A percentile compares a stretch with the other conserved stretches of the same genome.
Conservation (phyloP, 1,139 yeast genomes). For the Yamadazyma atmosphaerica region DNA sequence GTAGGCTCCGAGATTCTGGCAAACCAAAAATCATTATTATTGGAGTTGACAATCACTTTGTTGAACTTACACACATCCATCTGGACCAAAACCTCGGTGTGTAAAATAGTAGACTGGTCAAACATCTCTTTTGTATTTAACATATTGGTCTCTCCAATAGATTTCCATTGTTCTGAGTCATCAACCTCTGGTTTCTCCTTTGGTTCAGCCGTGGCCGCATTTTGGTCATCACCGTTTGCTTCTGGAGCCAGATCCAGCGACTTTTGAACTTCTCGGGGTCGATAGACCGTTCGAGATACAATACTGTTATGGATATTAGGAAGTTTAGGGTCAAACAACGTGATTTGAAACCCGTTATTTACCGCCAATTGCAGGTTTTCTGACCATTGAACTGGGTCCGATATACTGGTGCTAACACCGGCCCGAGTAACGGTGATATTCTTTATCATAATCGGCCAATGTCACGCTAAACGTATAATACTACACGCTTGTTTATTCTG, state of each 20-base stretch:
- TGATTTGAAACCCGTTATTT: slow-evolving; percentile 34
- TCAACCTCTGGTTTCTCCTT: not conserved
- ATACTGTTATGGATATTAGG: slow-evolving; percentile 37
- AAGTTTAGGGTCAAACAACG: slow-evolving; percentile 40
- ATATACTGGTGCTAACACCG: slow-evolving; percentile 9
- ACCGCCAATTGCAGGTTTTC: slow-evolving; percentile 39
- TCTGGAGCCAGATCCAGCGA: too few relatives aligned
- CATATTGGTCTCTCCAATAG: slow-evolving; percentile 10
- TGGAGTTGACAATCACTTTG: slow-evolving; percentile 24
- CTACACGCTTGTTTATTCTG: too few relatives aligned
- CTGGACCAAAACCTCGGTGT: slow-evolving; percentile 27
- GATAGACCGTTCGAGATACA: slow-evolving; percentile 9
- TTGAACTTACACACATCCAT: slow-evolving; percentile 33
- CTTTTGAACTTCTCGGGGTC: not conserved
- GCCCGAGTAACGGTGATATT: slow-evolving; percentile 13
- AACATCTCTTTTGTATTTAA: slow-evolving; percentile 34
- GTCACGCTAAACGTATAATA: too few relatives aligned
- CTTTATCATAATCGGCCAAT: slow-evolving; percentile 5
- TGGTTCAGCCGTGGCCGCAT: too few relatives aligned
- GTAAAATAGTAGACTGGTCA: slow-evolving; percentile 26
- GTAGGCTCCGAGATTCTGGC: slow-evolving; percentile 33
- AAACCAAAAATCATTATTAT: slow-evolving; percentile 32
- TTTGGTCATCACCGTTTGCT: too few relatives aligned
- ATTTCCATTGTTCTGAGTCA: slow-evolving; percentile 3
- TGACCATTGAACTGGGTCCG: slow-evolving; percentile 40